Base-by-base conservation (phyloP, 495 filamentous ascomycete species). In the Penicillium flavigenum region DNA sequence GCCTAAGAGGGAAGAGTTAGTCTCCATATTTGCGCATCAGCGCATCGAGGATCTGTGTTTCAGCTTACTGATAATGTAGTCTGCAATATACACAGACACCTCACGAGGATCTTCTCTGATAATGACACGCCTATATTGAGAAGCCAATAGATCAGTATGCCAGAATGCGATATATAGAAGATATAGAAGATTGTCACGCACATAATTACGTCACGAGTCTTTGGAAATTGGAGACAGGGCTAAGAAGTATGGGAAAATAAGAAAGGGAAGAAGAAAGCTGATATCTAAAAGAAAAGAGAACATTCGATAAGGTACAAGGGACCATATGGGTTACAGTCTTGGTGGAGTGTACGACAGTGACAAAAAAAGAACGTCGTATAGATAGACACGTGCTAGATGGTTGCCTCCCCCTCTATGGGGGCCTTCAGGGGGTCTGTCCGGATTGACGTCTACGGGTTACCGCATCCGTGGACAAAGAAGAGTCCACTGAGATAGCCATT, bases 21-120 rank as follows among this genome's bases (percentile, higher is more conserved):
- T 39, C 16, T 17, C 36, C n/a, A 7, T 16, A 39, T 38, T 16
- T 16, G 34, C 34, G 5, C 14, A 38, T n/a, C n/a, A 3, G 36
- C 36, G 36, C 36, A 39, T 39, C 27, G n/a, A 19, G 17, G n/a
- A 24, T 14, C 7, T 26, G 41, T n/a, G 31, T 11, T 36, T 39
- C 20, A 11, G 31, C 79, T 65, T 78, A 87, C 84, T 80, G 70
- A 92, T 84, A 66, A 95, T 91, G 76, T 93, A 93, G 65, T 91
- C 83, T 50, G 89, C 88, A 59, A 91, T 86, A 68, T 91, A 92
- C 64, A 77, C 74, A 59, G 89, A 89, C 31, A 86, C 87, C 41
- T 78, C 72, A 12, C 77, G 69, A 46, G 84, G 78, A 62, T 88
- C 79, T 67, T 91, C 85, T 68, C 87, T 80, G 71, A 95, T 90